These are phyloP conservation scores for Penicillium sp. DNA, from an alignment of 2,329 filamentous ascomycete species.

Conservation along the genomic window DNA sequence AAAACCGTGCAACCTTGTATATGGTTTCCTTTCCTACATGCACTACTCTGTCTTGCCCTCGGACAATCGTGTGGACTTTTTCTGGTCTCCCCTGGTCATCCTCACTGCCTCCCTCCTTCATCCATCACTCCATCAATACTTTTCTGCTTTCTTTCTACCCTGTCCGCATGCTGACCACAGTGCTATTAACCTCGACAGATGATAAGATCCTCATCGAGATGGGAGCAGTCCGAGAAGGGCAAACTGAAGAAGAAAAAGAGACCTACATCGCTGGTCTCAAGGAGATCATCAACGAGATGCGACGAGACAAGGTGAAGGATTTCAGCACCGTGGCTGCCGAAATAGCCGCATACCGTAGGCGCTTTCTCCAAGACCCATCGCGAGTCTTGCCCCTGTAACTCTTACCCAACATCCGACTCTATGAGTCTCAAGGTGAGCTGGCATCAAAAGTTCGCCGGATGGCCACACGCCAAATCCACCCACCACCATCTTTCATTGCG, in stretches of 20 bases:
- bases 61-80: background rate
- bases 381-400: constrained; percentile 47
- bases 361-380: constrained; percentile 47
- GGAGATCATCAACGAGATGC: constrained; percentile 50
- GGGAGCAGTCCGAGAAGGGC: constrained; percentile 47
- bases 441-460: constrained; percentile 8
- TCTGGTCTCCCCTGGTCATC: background rate
- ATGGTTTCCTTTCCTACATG: constrained; percentile 24
- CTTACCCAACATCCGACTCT: constrained; percentile 1
- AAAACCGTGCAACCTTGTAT: constrained; percentile 25
- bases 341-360: constrained; percentile 52
- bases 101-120: constrained; percentile 1
- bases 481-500: constrained; percentile 8
- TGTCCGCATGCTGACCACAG: constrained; percentile 42
- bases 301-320: constrained; percentile 50
- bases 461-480: constrained; percentile 5
- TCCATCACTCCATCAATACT: constrained; percentile 1
- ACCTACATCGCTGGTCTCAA: constrained; percentile 47
- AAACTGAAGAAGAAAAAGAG: constrained; percentile 45
- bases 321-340: constrained; percentile 49
- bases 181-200: constrained; percentile 44
- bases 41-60: constrained; percentile 9
- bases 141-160: constrained; percentile 21
- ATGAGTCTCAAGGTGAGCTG: constrained; percentile 19
- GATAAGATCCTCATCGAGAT: constrained; percentile 52